Percentiles rank a stretch among this genome's conserved stretches.
These are phyloP conservation scores for Neurospora intermedia DNA, from an alignment of 495 filamentous ascomycete species.

Conservation along the genomic window DNA sequence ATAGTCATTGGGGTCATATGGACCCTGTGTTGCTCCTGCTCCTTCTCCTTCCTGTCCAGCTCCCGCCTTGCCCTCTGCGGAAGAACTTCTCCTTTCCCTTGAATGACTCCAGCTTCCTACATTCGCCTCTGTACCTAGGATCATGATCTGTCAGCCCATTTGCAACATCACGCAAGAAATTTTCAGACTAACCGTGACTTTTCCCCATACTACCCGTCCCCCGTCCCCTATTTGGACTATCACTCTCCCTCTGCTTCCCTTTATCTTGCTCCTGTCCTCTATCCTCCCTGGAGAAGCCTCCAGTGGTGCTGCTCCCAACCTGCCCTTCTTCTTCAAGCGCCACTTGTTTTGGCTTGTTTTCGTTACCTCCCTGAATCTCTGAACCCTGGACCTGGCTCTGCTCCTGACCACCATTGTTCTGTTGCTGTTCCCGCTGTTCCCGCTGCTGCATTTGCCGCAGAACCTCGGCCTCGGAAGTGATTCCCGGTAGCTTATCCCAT, in stretches of 20 bases:
- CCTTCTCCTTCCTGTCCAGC: not conserved
- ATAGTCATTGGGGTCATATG: not conserved
- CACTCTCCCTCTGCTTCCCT: not conserved
- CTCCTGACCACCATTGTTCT: too few relatives aligned
- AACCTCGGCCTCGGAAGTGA: too few relatives aligned
- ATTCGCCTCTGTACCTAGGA: not conserved
- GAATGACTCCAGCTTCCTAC: not conserved
- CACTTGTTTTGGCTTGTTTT: not conserved
- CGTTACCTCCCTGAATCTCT: not conserved
- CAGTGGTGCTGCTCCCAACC: not conserved
- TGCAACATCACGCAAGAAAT: too few relatives aligned
- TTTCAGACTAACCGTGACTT: not conserved
- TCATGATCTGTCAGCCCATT: not conserved
- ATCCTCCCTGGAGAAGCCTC: too few relatives aligned
- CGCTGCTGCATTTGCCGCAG: too few relatives aligned
- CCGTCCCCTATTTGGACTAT: not conserved
- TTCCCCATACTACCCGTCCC: not conserved
- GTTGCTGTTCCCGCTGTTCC: too few relatives aligned
- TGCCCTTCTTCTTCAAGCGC: not conserved
- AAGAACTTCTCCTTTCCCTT: not conserved
- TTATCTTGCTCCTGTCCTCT: too few relatives aligned
- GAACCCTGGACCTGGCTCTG: not conserved
- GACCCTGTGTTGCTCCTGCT: not conserved
- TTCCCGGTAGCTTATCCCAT: too few relatives aligned
- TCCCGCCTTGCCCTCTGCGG: too few relatives aligned